These are phyloP conservation scores for Fusarium tricinctum DNA, from an alignment of 2,329 filamentous ascomycete species.

Conservation along the genomic window DNA sequence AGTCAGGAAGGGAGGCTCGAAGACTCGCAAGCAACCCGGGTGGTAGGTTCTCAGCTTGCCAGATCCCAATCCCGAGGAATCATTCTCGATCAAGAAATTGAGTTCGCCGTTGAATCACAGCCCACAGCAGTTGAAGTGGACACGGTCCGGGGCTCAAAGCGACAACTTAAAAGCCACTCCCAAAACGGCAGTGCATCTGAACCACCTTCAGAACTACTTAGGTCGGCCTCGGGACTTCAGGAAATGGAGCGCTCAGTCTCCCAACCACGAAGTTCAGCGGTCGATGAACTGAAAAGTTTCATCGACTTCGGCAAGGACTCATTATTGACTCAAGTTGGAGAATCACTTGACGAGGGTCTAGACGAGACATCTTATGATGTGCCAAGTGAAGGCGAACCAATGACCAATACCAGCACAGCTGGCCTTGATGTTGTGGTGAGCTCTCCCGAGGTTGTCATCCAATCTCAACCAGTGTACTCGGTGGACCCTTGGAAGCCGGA, in stretches of 20 bases:
- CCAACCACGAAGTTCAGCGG: constrained; percentile 34
- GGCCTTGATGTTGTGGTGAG: constrained; percentile 28
- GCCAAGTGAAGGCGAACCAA: constrained; percentile 4
- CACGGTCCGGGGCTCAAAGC: not conserved
- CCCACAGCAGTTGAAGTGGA: not conserved
- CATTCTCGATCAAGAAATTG: constrained; percentile 21
- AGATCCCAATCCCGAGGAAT: constrained; percentile 30
- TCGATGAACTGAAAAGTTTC: constrained; percentile 45
- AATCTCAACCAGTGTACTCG: constrained; percentile 36
- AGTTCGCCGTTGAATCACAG: not conserved
- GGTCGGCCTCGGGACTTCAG: not conserved
- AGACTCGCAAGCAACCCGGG: constrained; percentile 51
- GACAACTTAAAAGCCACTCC: not conserved
- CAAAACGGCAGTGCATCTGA: constrained; percentile 6
- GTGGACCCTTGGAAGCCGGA: constrained; percentile 48
- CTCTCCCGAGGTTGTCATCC: constrained; percentile 34
- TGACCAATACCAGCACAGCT: constrained; percentile 1
- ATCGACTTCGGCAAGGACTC: constrained; percentile 44
- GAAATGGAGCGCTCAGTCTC: constrained; percentile 40
- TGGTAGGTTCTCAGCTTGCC: constrained; percentile 39
- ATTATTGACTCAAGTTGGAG: constrained; percentile 29
- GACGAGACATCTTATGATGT: constrained; percentile 14
- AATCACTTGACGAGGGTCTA: constrained; percentile 18
- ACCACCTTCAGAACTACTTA: not conserved
- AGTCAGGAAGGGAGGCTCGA: not conserved